Evolutionary conservation across 768 basidiomycete species (phyloP), one percentile per base, ranked within the genome.

Genomic region (Cystofilobasidium ferigula): DNA sequence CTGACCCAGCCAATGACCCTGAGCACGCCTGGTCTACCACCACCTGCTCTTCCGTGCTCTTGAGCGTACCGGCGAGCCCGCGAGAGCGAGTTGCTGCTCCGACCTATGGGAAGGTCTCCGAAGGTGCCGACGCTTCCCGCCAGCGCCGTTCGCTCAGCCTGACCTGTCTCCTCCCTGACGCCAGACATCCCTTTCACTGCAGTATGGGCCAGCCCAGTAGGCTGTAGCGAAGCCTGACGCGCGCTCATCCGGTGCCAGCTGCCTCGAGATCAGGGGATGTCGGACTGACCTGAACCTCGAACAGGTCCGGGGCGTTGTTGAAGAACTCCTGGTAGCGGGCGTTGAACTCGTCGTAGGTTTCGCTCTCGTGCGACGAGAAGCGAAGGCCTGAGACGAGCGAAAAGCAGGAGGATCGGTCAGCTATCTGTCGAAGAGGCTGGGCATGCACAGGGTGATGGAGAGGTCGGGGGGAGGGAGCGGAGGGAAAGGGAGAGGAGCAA

Each of bases 281-380:
- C 28, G 30, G n/a, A 54, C 67, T 14, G 8, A 68, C 67, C 67
- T 68, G 67, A 70, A 99, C 87, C 81, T 99, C 95, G 75, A 99
- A 99, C 65, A 97, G 83, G 79, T 99, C 95, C 74, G 91, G 85
- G 57, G 90, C 91, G 63, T 84, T 82, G 74, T 88, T 79, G 83
- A 99, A 99, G 79, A 99, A 99, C 70, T 81, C 81, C 74, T 91
- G 86, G 79, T 97, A 97, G 75, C 94, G 89, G 69, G 85, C 83
- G 73, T 88, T 89, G 81, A 98, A 97, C 53, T 87, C 83, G 76
- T 95, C 93, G 78, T 90, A 97, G 22, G 87, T 82, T 80, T 97
- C 93, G 77, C 90, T 86, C 69, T 85, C 83, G 78, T 90, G 89
- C 45, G 81, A 60, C 30, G 61, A 28, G 62, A 68, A 68, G 34